Base-by-base conservation (phyloP, 164 flowering plant species). In the Berberis vulgaris region DNA sequence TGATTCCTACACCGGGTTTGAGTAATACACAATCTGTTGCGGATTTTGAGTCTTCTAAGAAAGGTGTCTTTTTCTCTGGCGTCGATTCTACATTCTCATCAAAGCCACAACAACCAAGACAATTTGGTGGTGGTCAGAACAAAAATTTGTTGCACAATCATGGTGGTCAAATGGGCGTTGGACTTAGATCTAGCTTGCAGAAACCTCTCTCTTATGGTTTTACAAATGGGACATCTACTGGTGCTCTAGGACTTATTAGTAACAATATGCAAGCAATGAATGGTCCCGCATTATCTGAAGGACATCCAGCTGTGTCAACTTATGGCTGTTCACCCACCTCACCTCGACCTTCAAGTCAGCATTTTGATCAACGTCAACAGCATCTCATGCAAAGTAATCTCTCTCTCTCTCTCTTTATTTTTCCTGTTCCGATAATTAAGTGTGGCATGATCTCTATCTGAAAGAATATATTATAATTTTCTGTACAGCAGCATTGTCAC, bases 1-100 rank as follows among this genome's bases (percentile, higher is more conserved):
- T 95, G 99, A 95, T 95, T 61, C 99, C 99, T 57, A 91, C 99
- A 42, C 97, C 97, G 59, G 97, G 99, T 67, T 79, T 89, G 69
- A 86, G 67, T 72, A 82, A 63, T 64, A 73, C 75, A 64, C 86
- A 83, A 59, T 65, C 86, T 65, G 72, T 77, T 53, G 67, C 75
- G 80, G 89, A 78, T 73, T 3, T 80, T 47, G 94, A 88, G 40
- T 63, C 82, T 64, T 67, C 86, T 53, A 86, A 46, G 71, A 82
- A 71, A 66, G 69, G 75, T 54, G 76, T 79, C 11, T 38, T 8
- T 49, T 77, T 82, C 74, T 77, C 99, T 12, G 73, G 73, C 69
- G 77, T 72, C 78, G 96, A 91, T 43, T 78, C 97, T 60, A 55
- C 83, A 4, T 65, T 71, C 71, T 69, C 72, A 60, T 77, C 89